Base-by-base conservation (phyloP, 768 basidiomycete species). In the Amanita pallidorosea region DNA sequence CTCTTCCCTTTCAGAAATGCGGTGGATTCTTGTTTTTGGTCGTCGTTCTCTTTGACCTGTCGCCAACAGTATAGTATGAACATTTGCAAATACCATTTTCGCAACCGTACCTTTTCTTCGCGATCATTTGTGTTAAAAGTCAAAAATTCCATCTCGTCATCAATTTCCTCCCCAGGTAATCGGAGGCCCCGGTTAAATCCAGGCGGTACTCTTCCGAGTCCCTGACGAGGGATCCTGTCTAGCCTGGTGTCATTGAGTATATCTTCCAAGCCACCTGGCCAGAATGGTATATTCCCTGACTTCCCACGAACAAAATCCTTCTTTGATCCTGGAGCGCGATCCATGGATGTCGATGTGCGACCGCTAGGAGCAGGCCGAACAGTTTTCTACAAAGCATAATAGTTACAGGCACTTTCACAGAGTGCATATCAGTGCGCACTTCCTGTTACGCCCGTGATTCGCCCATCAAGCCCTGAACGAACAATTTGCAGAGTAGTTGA, bases 231-330 rank as follows among this genome's bases (percentile, higher is more conserved):
- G 22, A 56, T 59, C 37, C 64, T 60, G 20, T 57, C 53, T 40
- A 58, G 54, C 3, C 62, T 64, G 42, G 67, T 61, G 36, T 71
- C 69, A 27, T 67, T 58, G 4, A 75, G 59, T 2, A 73, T 69
- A 56, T 84, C 83, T 38, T 90, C 91, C 8, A 98, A 70, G 2
- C 96, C 96, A 42, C 96, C 96, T 5, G 96, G 96, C 69, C 83
- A 78, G 66, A 98, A 98, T 1, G 96, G 96, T 7, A 94, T 80
- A 66, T 94, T 81, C 40, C 87, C 86, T 18, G 92, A 87, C 66
- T 95, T 96, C 41, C 96, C 96, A 52, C 94, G 74, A 17, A 98
- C 93, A 65, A 98, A 98, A 50, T 79, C 83, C 49, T 79, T 75
- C 52, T 73, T 75, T 0, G 85, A 77, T 12, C 82, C 90, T 7